Conservation (phyloP, 2,329 filamentous ascomycete genomes). For the Colletotrichum tofieldiae region DNA sequence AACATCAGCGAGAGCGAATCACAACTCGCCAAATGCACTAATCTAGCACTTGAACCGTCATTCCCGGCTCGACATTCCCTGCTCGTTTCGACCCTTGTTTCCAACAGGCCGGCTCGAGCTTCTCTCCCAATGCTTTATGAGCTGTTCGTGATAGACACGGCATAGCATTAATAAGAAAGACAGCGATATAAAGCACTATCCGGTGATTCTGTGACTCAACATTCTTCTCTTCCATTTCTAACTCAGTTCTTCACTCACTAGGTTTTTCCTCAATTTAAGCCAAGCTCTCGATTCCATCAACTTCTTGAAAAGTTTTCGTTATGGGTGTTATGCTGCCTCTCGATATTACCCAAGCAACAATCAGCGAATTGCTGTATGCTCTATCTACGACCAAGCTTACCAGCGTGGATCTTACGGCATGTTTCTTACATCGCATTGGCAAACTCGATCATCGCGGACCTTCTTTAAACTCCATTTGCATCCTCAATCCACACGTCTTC, state of each 20-base stretch:
- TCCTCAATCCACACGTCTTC: constrained; percentile 43
- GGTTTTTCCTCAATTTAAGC: not conserved
- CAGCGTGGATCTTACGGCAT: constrained; percentile 49
- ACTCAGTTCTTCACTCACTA: not conserved
- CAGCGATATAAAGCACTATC: not conserved
- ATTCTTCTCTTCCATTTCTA: not conserved
- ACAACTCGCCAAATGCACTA: not conserved
- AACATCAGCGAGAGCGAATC: not conserved
- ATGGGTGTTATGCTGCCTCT: constrained; percentile 18
- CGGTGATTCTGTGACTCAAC: fast-evolving
- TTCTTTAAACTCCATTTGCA: constrained; percentile 47
- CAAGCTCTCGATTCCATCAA: not conserved
- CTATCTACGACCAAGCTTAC: constrained; percentile 42
- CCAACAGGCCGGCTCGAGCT: not conserved
- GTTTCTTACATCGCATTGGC: constrained; percentile 44
- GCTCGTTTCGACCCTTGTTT: not conserved
- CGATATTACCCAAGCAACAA: constrained; percentile 48
- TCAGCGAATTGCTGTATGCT: constrained; percentile 47
- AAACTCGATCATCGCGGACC: constrained; percentile 21
- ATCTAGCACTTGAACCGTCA: not conserved
- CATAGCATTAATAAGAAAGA: not conserved
- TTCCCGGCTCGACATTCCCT: constrained; percentile 4
- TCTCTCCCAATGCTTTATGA: not conserved
- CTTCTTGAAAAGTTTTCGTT: not conserved
- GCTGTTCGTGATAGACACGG: not conserved